Base-by-base conservation (phyloP, 2,329 filamentous ascomycete genomes). In the Fonsecaea monophora region DNA sequence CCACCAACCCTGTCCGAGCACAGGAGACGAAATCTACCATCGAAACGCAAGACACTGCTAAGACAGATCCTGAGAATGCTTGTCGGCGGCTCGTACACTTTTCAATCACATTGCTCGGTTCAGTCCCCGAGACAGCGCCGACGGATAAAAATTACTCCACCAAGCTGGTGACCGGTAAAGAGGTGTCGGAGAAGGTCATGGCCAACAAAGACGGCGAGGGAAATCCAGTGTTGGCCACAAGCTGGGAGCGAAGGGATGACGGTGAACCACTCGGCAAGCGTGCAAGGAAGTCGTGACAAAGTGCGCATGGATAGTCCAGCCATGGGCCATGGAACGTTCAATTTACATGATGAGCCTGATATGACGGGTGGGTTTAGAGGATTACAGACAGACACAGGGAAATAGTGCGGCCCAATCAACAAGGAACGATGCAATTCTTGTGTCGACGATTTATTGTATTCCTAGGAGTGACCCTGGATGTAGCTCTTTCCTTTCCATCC, bases 261-360 rank as follows among this genome's bases (percentile, higher is more conserved):
- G 64, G 62, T 12, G 61, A 70, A 30, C 69, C 67, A 21, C 61
- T 61, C 18, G 69, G 35, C 18, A 70, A 70, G 56, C 57, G 64
- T 34, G 66, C 67, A 10, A 62, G 65, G 30, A 60, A 45, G 37
- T 57, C 55, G 60, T 68, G 53, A 67, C 42, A 15, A 55, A 8
- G 13, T 32, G 13, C 25, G 34, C n/a, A 34, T 12, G 34, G 25
- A 50, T 21, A 30, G 10, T 50, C 8, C 21, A 18, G 4, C 25
- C 10, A 50, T 4, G 12, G 21, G 4, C 25, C 10, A 50, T 4
- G 12, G 21, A 37, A 32, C 35, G 50, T 18, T 34, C 12, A 18
- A 65, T 55, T 58, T 58, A 62, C 53, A 62, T 53, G 53, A 57
- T 37, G 50, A 50, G 10, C 10, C 13, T 25, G 42, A 21, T 2